These are phyloP conservation scores for Paracamarosporium sp. DNA, from an alignment of 2,329 filamentous ascomycete genomes.

Conservation along the genomic window DNA sequence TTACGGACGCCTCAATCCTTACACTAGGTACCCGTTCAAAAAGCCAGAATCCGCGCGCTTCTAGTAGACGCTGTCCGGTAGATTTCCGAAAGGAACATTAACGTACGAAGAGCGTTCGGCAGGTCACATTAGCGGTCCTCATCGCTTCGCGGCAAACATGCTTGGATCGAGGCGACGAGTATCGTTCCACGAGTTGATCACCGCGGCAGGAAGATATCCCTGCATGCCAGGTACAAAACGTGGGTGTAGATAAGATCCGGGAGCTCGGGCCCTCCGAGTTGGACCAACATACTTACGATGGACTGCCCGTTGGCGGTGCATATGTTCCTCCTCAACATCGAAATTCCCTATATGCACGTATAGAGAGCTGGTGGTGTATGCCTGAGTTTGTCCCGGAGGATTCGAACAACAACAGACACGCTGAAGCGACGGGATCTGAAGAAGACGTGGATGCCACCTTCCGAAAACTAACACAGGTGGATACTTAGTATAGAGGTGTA, in stretches of 20 bases:
- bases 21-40: not conserved
- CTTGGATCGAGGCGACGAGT: not conserved
- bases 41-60: not conserved
- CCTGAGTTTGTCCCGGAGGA: not conserved
- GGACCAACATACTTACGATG: not conserved
- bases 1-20: not conserved
- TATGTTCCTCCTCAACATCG: not conserved
- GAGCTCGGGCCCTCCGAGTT: not conserved
- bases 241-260: not conserved
- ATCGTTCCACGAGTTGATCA: not conserved
- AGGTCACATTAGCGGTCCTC: not conserved
- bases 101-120: not conserved
- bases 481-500: not conserved
- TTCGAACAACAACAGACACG: not conserved
- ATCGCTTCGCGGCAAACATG: not conserved
- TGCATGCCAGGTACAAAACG: constrained; percentile 3
- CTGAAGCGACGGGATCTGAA: constrained; percentile 3
- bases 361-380: not conserved
- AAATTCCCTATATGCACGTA: not conserved
- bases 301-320: not conserved
- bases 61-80: not conserved
- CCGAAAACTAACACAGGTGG: not conserved
- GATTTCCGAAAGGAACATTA: not conserved
- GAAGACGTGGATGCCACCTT: not conserved
- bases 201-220: not conserved